A percentile compares a stretch with the other conserved stretches of the same genome.
Evolutionary conservation across 768 basidiomycete genomes (phyloP).

Genomic region (Kwoniella shandongensis): DNA sequence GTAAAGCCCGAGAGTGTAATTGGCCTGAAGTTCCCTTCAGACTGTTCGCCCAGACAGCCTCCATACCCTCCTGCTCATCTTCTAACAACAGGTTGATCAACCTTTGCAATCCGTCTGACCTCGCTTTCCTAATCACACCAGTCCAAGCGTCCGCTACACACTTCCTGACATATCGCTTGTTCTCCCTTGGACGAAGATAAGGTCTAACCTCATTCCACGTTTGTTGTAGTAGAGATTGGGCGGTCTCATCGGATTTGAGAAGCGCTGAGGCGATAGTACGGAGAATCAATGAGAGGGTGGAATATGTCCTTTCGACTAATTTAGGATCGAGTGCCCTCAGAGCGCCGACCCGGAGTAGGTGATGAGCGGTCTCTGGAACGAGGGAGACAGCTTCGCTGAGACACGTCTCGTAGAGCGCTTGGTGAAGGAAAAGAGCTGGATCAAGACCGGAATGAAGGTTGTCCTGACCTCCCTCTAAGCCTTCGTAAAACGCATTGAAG

Average conservation of each 20-base stretch:
- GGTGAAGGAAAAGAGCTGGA: slow-evolving; percentile 48
- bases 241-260: slow-evolving; percentile 27
- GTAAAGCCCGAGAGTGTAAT: slow-evolving; percentile 71
- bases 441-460: slow-evolving; percentile 45
- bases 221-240: slow-evolving; percentile 12
- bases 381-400: slow-evolving; percentile 36
- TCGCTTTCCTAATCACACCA: slow-evolving; percentile 69
- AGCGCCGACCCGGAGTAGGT: slow-evolving; percentile 38
- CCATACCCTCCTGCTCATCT: slow-evolving; percentile 64
- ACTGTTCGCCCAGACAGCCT: slow-evolving; percentile 63
- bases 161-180: slow-evolving; percentile 46
- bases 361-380: slow-evolving; percentile 27
- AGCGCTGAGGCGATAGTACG: slow-evolving; percentile 38
- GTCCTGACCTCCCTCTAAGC: slow-evolving; percentile 33
- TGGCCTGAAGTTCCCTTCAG: slow-evolving; percentile 58
- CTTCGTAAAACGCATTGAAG: slow-evolving; percentile 41
- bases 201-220: slow-evolving; percentile 42
- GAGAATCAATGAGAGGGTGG: slow-evolving; percentile 48
- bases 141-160: slow-evolving; percentile 84
- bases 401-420: slow-evolving; percentile 48
- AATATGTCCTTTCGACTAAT: slow-evolving; percentile 50
- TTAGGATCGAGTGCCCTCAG: slow-evolving; percentile 44
- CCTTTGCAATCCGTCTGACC: slow-evolving; percentile 61
- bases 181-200: slow-evolving; percentile 38
- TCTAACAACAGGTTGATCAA: slow-evolving; percentile 61